Evolutionary conservation across 148 eudicot genomes (phyloP).

Genomic region (Cornus florida): DNA sequence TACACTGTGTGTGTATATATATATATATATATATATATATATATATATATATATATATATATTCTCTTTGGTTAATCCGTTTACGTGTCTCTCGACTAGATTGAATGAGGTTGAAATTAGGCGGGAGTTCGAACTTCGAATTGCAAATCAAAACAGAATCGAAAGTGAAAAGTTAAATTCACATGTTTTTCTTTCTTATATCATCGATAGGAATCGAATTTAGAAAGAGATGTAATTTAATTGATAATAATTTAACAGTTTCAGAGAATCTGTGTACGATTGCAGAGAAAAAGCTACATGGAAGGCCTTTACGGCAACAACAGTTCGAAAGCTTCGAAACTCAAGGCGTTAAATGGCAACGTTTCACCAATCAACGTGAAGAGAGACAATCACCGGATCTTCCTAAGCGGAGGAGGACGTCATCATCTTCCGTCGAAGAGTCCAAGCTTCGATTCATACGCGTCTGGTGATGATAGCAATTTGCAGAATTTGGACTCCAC

Average conservation of each 20-base stretch:
- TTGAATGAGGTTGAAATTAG: constrained; percentile 1
- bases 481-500: constrained; percentile 26
- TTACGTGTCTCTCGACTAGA: neutral
- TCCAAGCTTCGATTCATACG: constrained; percentile 28
- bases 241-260: constrained; percentile 2
- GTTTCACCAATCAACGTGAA: constrained; percentile 24
- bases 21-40: too few species aligned
- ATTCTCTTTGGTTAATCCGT: neutral
- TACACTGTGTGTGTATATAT: too few species aligned
- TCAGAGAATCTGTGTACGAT: neutral
- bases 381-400: constrained; percentile 10
- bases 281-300: constrained; percentile 16
- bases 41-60: too few species aligned
- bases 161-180: neutral
- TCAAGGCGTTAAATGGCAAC: constrained; percentile 21
- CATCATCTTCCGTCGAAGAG: constrained; percentile 14
- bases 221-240: neutral
- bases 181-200: neutral
- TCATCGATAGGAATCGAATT: neutral
- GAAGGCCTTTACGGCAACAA: constrained; percentile 12
- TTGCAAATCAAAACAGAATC: neutral
- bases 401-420: neutral
- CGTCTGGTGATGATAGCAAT: constrained; percentile 18
- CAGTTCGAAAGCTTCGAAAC: constrained; percentile 19
- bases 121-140: constrained; percentile 2